phyloP scores from a whole-genome alignment of 169 alveolate genomes.

The Theileria orientalis region DNA sequence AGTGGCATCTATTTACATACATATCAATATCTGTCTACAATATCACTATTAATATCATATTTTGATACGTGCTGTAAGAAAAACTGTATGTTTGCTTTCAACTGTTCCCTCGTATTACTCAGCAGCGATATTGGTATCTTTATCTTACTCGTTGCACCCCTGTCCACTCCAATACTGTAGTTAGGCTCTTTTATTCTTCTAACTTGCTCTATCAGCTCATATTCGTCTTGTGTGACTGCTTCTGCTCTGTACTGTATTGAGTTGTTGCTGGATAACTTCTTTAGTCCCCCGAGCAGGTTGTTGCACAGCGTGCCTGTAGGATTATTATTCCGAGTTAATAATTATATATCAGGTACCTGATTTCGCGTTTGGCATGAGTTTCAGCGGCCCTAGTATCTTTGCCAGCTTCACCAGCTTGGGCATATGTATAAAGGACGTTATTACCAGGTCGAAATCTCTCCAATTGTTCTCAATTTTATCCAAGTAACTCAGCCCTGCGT shows the following conservation, averaged over 20 bases:
- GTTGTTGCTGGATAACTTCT: conserved; percentile 66
- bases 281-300: conserved; percentile 63
- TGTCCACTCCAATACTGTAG: background rate
- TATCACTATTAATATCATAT: no score
- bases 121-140: background rate
- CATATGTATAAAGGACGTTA: conserved; percentile 81
- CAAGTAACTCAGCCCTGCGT: conserved; percentile 64
- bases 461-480: conserved; percentile 80
- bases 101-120: background rate
- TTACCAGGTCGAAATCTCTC: conserved; percentile 84
- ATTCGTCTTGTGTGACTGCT: conserved; percentile 37
- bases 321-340: background rate
- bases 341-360: conserved; percentile 67
- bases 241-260: conserved; percentile 70
- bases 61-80: background rate
- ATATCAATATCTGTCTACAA: no score
- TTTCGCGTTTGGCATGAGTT: conserved; percentile 89
- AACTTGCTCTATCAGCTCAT: background rate
- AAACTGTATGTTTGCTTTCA: background rate
- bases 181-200: background rate
- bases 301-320: conserved; percentile 51
- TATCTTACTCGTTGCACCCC: no score
- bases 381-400: conserved; percentile 88
- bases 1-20: no score
- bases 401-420: conserved; percentile 83